Base-by-base conservation (phyloP, 441 rosid species). In the Euphorbia corollata region DNA sequence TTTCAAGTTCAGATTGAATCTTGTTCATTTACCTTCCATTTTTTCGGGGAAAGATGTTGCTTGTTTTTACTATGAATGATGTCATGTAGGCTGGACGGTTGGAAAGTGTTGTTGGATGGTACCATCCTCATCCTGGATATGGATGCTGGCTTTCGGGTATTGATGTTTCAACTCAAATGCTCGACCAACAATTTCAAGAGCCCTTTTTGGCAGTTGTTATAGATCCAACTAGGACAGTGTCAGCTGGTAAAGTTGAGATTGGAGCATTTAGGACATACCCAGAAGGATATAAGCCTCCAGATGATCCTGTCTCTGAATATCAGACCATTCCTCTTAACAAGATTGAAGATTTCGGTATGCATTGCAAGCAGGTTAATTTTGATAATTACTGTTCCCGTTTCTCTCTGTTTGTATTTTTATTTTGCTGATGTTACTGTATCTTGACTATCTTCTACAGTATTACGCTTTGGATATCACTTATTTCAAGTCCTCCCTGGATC, bases 101-200 rank as follows among this genome's bases (percentile, higher is more conserved):
- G 82, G 99, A 94, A 87, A 91, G 91, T 82, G 99, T 71, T 67
- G 96, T 94, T 62, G 99, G 99, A 19, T 94, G 99, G 99, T 94
- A 91, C 74, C 99, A 91, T 75, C 91, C 97, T 23, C 98, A 94
- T 77, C 98, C 99, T 63, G 97, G 98, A 22, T 94, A 91, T 69
- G 99, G 99, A 59, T 91, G 99, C 79, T 94, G 99, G 99, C 97
- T 94, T 24, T 91, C 98, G 0, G 99, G 98, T 57, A 94, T 94
- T 41, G 99, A 94, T 77, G 98, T 94, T 11, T 85, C 99, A 2
- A 94, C 99, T 0, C 99, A 94, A 80, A 94, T 94, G 98, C 86
- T 87, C 56, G 89, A 94, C 78, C 99, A 90, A 72, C 97, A 89
- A 73, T 91, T 64, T 74, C 99, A 94, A 73, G 99, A 94, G 64